Base-by-base conservation (phyloP, 2,329 filamentous ascomycete species). In the Sporothrix luriei region DNA sequence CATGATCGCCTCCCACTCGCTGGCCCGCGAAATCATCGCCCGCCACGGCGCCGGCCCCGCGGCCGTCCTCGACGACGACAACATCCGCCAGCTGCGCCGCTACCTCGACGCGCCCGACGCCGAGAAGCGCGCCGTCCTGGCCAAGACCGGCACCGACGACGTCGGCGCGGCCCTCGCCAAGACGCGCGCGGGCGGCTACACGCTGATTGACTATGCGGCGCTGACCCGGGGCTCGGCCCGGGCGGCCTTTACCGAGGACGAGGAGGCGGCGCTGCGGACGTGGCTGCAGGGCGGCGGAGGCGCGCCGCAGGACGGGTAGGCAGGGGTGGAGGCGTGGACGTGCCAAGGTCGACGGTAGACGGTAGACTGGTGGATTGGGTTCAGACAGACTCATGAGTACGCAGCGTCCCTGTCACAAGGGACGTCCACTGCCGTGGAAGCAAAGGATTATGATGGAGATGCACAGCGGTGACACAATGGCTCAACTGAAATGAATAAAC, bases 1-100 rank as follows among this genome's bases (percentile, higher is more conserved):
- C 9, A 73, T 74, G 71, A 57, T 73, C 19, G 68, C 38, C 3
- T 65, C 68, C 24, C 73, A 72, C 57, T 71, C 73, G 14, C 61
- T 73, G 10, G 73, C 73, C 4, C 43, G 65, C 16, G 73, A 74
- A 49, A 72, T 73, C 33, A 73, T 74, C 21, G 69, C 68, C 21
- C 72, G 73, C 68, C 69, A 72, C 69, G 52, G n/a, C 61, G 64
- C 66, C n/a, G 72, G 71, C 54, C n/a, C 24, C 10, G 21, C 66
- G 54, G 52, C 68, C 48, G 33, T 71, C 4, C 49, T 71, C 6
- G 70, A 72, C 49, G 52, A 70, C 48, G 29, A 54, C 24, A 49
- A 69, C 52, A 67, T 70, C 13, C 24, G n/a, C 4, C 19, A 66
- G 59, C 61, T 72, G 40, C 52, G 54, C 2, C 33, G 16, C 6